phyloP scores from a whole-genome alignment of 2,329 filamentous ascomycete genomes.

The Domatiomyces globalis region DNA sequence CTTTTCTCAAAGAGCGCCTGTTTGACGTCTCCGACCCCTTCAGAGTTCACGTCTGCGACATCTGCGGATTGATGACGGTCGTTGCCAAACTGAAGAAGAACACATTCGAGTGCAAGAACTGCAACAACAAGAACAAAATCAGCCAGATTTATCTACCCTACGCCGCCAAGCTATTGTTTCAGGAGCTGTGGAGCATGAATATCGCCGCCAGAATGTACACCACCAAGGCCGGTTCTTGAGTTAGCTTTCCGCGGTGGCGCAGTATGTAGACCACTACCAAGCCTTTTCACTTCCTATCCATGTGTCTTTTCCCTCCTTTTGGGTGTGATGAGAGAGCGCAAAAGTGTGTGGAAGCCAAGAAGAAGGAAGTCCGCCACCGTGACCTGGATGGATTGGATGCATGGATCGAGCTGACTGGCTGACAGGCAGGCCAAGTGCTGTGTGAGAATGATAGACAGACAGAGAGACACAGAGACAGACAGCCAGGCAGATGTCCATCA shows the following conservation, averaged over 20 bases:
- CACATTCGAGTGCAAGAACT: slow-evolving; percentile 90
- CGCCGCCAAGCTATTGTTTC: slow-evolving; percentile 93
- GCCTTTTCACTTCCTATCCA: no score
- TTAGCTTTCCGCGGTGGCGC: no score
- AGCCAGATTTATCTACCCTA: slow-evolving; percentile 97
- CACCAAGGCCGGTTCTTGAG: slow-evolving; percentile 27
- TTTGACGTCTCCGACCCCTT: slow-evolving; percentile 98
- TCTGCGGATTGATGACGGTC: slow-evolving; percentile 96
- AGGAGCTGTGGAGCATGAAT: slow-evolving; percentile 96
- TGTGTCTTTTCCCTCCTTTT: no score
- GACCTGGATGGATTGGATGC: no score
- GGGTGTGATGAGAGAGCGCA: no score
- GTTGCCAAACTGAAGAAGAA: slow-evolving; percentile 94
- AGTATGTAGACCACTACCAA: no score
- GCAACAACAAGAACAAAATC: slow-evolving; percentile 98
- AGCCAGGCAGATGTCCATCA: neutral
- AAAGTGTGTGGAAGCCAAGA: no score
- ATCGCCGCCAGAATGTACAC: slow-evolving; percentile 97
- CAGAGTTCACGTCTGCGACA: slow-evolving; percentile 94
- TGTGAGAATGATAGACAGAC: neutral
- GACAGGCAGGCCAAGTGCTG: no score
- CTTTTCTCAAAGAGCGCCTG: slow-evolving; percentile 91
- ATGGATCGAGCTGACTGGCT: neutral
- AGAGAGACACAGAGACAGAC: neutral
- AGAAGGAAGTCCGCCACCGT: no score